Conservation (phyloP, 176 grass and related monocot species). For the Guadua angustifolia region DNA sequence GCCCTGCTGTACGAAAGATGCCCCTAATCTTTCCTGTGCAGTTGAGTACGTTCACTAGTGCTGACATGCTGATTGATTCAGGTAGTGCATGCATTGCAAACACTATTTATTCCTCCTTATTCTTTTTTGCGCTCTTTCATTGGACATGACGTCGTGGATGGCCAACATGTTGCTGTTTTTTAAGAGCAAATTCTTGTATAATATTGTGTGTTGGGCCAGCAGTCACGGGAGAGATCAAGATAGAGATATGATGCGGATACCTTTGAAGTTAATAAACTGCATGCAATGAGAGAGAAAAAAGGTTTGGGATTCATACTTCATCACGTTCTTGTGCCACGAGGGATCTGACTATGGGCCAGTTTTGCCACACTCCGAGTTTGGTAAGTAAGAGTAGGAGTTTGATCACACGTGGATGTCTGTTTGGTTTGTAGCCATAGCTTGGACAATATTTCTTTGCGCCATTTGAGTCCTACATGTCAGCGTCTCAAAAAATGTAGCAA, state of each 20-base stretch:
- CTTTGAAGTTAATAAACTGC: not conserved
- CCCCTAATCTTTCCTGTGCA: not conserved
- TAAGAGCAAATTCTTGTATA: not conserved
- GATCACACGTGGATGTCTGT: rapidly evolving
- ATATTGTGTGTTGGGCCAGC: not conserved
- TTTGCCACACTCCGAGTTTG: no score
- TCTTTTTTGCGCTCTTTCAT: not conserved
- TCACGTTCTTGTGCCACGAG: not conserved
- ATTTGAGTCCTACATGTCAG: no score
- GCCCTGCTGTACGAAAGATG: not conserved
- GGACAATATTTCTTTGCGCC: no score
- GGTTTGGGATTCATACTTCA: not conserved
- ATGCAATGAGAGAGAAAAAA: not conserved
- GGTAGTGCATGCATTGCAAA: not conserved
- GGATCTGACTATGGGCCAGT: not conserved
- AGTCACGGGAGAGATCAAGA: not conserved
- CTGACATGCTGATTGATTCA: constrained; percentile 9
- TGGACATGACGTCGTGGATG: not conserved
- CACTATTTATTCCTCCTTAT: not conserved
- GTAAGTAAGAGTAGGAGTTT: no score
- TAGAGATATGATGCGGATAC: not conserved
- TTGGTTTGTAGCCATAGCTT: no score
- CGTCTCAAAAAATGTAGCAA: no score
- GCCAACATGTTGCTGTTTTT: not conserved
- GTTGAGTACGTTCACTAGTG: not conserved